Base-by-base conservation (phyloP, 108 stramenopile species). In the Nitzschia sp. region DNA sequence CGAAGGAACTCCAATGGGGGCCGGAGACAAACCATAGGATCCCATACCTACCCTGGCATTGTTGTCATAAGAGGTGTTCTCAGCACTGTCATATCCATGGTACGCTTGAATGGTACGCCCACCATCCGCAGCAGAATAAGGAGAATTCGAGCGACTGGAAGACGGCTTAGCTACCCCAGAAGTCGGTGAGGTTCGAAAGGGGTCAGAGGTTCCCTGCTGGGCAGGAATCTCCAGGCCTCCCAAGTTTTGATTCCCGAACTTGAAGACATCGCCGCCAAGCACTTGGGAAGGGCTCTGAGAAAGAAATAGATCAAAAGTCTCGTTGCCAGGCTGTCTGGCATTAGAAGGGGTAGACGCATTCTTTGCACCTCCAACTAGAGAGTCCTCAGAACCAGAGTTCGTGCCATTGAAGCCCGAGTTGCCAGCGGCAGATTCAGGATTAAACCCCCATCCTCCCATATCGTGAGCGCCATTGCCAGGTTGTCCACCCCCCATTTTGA, bases 181-280 rank as follows among this genome's bases (percentile, higher is more conserved):
- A 20, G 71, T 53, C 3, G 83, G 79, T 19, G 78, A 79, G 15
- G 61, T 42, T 8, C 61, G 15, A 43, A 67, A 67, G 39, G 66
- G 66, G 39, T 67, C 64, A 37, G 64, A 38, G 6, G 34, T 2
- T 19, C 53, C 37, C 19, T 52, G 44, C 57, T 55, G 10, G 3
- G 42, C 59, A 2, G 34, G 25, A 17, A 71, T 71, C 8, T 38
- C 70, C 8, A 78, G 70, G 34, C 70, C 60, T 9, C 70, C 67
- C 22, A 78, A 71, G 43, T 77, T 76, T 3, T 57, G 51, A 11
- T 64, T 65, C 41, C 78, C 70, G 22, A 85, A 63, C 34, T 76
- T 80, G 41, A 93, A 86, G 38, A 89, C 82, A 67, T 90, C 87
- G n/a, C 84, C 81, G 15, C 92, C 92, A 48, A 93, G 76, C 24